Evolutionary conservation across 345 rosid genomes (phyloP).

Genomic region (Durio zibethinus): DNA sequence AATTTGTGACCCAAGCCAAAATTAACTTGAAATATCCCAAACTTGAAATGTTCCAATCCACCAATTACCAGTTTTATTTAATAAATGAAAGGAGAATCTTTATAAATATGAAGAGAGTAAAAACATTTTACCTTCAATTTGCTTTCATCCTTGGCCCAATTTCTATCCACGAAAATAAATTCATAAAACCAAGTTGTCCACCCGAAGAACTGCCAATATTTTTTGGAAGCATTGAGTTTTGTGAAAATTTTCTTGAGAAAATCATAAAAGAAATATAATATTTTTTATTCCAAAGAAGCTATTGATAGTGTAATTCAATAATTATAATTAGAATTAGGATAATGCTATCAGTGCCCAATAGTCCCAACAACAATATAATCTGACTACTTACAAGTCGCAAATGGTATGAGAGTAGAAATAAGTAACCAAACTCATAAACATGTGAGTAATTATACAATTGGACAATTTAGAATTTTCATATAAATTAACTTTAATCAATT

Average conservation of each 20-base stretch:
- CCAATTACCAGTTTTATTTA: not conserved
- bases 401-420: not conserved
- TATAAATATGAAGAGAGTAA: not conserved
- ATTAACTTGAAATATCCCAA: no score
- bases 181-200: slow-evolving; percentile 2
- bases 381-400: not conserved
- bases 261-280: not conserved
- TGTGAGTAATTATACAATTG: no score
- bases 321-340: not conserved
- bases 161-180: slow-evolving; percentile 8
- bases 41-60: no score
- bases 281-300: not conserved
- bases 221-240: not conserved
- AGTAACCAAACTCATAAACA: not conserved
- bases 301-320: not conserved
- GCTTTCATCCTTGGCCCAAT: slow-evolving; percentile 8
- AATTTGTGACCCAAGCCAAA: no score
- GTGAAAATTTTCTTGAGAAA: not conserved
- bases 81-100: not conserved
- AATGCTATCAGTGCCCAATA: not conserved
- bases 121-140: not conserved
- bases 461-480: no score
- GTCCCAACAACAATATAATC: not conserved
- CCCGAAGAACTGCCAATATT: not conserved
- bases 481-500: no score